Conservation (phyloP, 2,329 filamentous ascomycete genomes). For the Dactylellina haptotyla region DNA sequence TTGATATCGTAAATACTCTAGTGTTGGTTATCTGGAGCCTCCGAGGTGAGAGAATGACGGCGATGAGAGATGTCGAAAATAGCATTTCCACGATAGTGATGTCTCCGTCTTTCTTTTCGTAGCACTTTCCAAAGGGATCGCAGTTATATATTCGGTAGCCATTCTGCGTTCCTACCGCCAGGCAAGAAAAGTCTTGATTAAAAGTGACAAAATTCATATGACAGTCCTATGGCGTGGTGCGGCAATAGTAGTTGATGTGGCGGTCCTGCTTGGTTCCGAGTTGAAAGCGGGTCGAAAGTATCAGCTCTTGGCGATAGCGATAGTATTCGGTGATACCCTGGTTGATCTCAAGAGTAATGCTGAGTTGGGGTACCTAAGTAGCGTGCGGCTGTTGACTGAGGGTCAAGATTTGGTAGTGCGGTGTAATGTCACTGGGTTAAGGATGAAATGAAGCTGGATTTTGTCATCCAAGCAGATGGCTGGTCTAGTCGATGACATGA, state of each 20-base stretch:
- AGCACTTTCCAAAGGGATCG: slow-evolving; percentile 93
- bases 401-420: neutral
- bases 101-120: slow-evolving; percentile 92
- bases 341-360: too few relatives aligned
- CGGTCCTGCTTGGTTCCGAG: too few relatives aligned
- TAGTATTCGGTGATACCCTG: too few relatives aligned
- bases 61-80: slow-evolving; percentile 96
- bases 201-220: slow-evolving; percentile 97
- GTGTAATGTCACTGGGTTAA: neutral
- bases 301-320: too few relatives aligned
- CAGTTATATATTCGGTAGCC: slow-evolving; percentile 97
- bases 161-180: slow-evolving; percentile 92
- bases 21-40: slow-evolving; percentile 97
- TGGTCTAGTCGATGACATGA: neutral
- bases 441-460: neutral
- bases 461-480: neutral
- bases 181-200: slow-evolving; percentile 97
- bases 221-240: slow-evolving; percentile 21
- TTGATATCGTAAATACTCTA: slow-evolving; percentile 70
- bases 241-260: neutral
- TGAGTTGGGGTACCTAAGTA: neutral
- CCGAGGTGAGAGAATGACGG: slow-evolving; percentile 88
- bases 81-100: slow-evolving; percentile 98
- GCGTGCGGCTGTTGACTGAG: neutral
- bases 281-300: too few relatives aligned